Base-by-base conservation (phyloP, 305 asterid species). In the Fraxinus floribunda region DNA sequence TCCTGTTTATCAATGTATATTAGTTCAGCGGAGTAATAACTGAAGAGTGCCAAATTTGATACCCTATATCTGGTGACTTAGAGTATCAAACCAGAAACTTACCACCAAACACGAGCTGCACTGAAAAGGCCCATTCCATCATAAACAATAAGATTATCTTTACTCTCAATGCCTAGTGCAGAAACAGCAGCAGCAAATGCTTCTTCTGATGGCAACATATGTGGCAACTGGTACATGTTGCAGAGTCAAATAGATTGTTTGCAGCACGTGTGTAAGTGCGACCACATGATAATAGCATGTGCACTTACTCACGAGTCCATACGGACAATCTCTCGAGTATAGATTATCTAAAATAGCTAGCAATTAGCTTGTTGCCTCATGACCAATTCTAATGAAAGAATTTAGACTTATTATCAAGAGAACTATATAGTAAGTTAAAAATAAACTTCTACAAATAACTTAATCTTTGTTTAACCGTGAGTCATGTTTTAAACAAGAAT, bases 61-160 rank as follows among this genome's bases (percentile, higher is more conserved):
- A 35, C 11, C 11, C 79, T 3, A 30, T 49, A 22, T n/a, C 52
- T 52, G 46, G 9, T 15, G 39, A 71, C 75, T 70, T 70, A 29
- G 18, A 29, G 44, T 32, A 32, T 5, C 38, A 71, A 70, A 5
- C 76, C 38, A 7, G 44, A 90, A 74, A 79, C 97, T 86, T 84
- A 94, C 99, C 99, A 94, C 98, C 98, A 96, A 87, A 96, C 98
- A 83, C 98, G 98, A 81, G 98, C 98, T n/a, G 99, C 97, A 79
- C 99, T 93, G 90, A 95, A 95, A 79, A 94, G 90, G 82, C 99
- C 99, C 89, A 94, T 94, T 80, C 99, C 99, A 84, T 96, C 99
- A 86, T 96, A 96, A 72, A 96, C 98, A 86, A 96, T 92, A 81
- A 96, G 79, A 24, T 92, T 92, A 66, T 94, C 97, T 87, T 90